Percentiles rank a stretch among this genome's conserved stretches.
phyloP scores from a whole-genome alignment of 2,329 filamentous ascomycete genomes.

The Xylariaceae sp. region DNA sequence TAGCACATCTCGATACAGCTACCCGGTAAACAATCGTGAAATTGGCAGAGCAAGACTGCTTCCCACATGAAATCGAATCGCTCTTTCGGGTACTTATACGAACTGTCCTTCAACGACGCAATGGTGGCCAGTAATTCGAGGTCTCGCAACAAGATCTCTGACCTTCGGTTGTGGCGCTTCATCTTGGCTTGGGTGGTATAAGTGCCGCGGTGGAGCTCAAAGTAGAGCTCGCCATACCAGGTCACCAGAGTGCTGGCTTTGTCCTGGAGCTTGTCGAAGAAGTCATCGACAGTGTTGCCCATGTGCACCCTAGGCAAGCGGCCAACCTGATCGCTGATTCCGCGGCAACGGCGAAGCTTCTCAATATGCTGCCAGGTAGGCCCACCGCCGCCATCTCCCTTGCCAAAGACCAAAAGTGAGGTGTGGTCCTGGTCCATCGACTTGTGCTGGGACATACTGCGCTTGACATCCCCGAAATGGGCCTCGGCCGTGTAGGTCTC shows the following conservation, averaged over 20 bases:
- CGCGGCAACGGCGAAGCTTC: constrained; percentile 86
- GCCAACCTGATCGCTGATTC: constrained; percentile 80
- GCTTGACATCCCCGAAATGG: constrained; percentile 87
- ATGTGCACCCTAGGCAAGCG: constrained; percentile 80
- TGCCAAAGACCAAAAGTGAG: constrained; percentile 88
- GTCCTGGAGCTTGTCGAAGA: constrained; percentile 78
- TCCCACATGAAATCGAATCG: constrained; percentile 98
- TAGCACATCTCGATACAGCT: constrained; percentile 98
- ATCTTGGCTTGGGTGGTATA: constrained; percentile 98
- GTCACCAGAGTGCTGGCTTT: constrained; percentile 76
- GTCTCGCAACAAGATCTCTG: constrained; percentile 78
- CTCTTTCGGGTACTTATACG: constrained; percentile 86
- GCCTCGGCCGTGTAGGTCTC: constrained; percentile 95
- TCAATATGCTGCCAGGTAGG: constrained; percentile 92
- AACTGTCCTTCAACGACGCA: constrained; percentile 63
- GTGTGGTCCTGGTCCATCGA: constrained; percentile 89
- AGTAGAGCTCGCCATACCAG: constrained; percentile 97
- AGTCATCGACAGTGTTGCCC: constrained; percentile 86
- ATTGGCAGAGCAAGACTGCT: constrained; percentile 82
- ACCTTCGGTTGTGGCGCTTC: constrained; percentile 84
- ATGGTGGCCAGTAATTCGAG: constrained; percentile 83
- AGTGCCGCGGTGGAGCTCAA: constrained; percentile 92
- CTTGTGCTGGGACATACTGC: constrained; percentile 88
- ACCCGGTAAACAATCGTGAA: constrained; percentile 93
- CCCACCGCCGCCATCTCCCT: constrained; percentile 91